phyloP scores from a whole-genome alignment of 2,329 filamentous ascomycete genomes.

The Ampelomyces quisqualis region DNA sequence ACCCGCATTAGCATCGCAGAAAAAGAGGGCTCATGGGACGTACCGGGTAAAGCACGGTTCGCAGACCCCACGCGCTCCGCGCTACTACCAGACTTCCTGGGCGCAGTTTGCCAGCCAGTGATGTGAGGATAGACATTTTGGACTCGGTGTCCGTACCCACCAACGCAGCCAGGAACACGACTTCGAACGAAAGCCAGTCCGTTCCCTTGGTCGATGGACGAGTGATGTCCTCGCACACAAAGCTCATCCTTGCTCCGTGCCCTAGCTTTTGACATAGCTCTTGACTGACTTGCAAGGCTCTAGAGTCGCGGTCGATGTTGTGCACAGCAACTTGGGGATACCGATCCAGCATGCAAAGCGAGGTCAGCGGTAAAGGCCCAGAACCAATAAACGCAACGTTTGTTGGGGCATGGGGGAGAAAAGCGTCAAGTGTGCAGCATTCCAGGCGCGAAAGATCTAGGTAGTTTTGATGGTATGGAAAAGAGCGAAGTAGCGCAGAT shows the following conservation, averaged over 20 bases:
- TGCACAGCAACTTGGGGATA: slow-evolving; percentile 38
- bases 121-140: slow-evolving; percentile 47
- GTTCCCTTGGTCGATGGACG: neutral
- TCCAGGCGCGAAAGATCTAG: slow-evolving; percentile 52
- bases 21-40: slow-evolving; percentile 10
- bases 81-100: slow-evolving; percentile 50
- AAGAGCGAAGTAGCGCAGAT: slow-evolving; percentile 33
- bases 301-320: slow-evolving; percentile 48
- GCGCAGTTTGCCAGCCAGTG: slow-evolving; percentile 44
- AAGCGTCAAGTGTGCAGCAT: slow-evolving; percentile 45
- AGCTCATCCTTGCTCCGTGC: slow-evolving; percentile 40
- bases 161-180: slow-evolving; percentile 54
- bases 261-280: slow-evolving; percentile 40
- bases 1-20: neutral
- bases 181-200: slow-evolving; percentile 44
- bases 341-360: slow-evolving; percentile 47
- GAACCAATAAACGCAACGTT: slow-evolving; percentile 54
- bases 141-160: slow-evolving; percentile 48
- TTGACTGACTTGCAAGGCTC: slow-evolving; percentile 40
- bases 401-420: slow-evolving; percentile 26
- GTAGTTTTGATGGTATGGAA: slow-evolving; percentile 56
- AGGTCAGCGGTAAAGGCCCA: slow-evolving; percentile 53
- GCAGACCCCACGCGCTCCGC: slow-evolving; percentile 49
- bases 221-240: slow-evolving; percentile 41
- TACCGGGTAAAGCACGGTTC: slow-evolving; percentile 53